Conservation (phyloP, 306 rosid species). For the Canavalia ensiformis region DNA sequence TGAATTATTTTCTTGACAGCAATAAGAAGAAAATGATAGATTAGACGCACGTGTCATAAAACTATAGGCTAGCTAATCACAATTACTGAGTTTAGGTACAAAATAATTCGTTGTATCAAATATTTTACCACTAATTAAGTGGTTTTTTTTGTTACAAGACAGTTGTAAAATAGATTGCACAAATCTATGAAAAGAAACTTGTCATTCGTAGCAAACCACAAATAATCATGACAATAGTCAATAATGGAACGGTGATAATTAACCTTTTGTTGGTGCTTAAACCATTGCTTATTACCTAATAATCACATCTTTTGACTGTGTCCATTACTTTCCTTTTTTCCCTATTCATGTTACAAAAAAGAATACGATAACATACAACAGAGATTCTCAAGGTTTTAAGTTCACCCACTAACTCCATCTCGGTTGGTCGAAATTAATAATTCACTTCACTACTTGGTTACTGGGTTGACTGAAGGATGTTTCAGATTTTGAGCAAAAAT, state of each 20-base stretch:
- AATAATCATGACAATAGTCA: slow-evolving; percentile 41
- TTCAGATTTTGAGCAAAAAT: too few species aligned
- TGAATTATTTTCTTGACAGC: neutral
- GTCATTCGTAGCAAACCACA: slow-evolving; percentile 40
- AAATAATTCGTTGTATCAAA: neutral
- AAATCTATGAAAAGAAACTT: slow-evolving; percentile 16
- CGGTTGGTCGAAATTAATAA: neutral
- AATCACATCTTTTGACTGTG: slow-evolving; percentile 57
- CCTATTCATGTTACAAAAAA: neutral
- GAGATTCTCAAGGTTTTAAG: slow-evolving; percentile 10
- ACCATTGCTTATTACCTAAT: slow-evolving; percentile 51
- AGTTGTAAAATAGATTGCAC: slow-evolving; percentile 18
- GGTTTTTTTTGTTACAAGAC: neutral
- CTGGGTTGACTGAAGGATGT: neutral
- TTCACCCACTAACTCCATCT: slow-evolving; percentile 4
- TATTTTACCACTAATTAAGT: slow-evolving; percentile 28
- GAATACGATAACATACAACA: neutral
- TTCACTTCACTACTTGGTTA: neutral
- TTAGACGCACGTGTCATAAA: neutral
- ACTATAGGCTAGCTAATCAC: neutral
- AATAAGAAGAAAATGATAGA: neutral
- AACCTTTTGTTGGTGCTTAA: slow-evolving; percentile 49
- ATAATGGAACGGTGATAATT: slow-evolving; percentile 55
- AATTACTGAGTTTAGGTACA: neutral
- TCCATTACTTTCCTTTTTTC: slow-evolving; percentile 42